Base-by-base conservation (phyloP, 2,329 filamentous ascomycete genomes). In the Penicillium sp. region DNA sequence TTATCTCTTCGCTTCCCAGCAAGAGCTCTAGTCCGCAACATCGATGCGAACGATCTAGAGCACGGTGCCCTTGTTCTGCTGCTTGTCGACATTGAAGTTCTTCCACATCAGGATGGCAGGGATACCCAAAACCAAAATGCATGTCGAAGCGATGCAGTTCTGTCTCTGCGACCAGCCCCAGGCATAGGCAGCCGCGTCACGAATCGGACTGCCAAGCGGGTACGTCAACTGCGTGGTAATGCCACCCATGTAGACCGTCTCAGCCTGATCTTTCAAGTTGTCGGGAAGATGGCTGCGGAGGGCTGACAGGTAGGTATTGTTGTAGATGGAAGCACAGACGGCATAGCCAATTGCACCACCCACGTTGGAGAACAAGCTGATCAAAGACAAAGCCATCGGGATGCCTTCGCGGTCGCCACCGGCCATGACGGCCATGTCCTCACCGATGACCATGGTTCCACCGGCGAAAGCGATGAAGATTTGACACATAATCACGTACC, bases 381-480 rank as follows among this genome's bases (percentile, higher is more conserved):
- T 38, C 9, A 69, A 36, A 7, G 66, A 59, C 9, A 69, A 54
- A 52, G 67, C 58, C 58, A 68, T 63, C 15, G 78, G 76, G 4
- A 80, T 67, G 28, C 78, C 70, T 36, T 76, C 69, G 35, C 79
- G 77, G 41, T 72, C 72, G 11, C 75, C 73, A 2, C 75, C 71
- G 0, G 75, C 69, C 60, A 82, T 76, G 27, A 81, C 73, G 4
- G 78, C 76, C 49, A 83, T 74, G 44, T 83, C 74, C 47, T 77
- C 66, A 39, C 71, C 69, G 45, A 79, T 71, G 18, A 79, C 71
- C 8, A 79, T 65, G 16, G 74, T 75, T 37, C 73, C 73, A 9
- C 76, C 76, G 9, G 69, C 70, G 43, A 77, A 67, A 13, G 77
- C 75, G 38, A 78, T 74, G 48, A 80, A 71, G 40, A 79, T 71